Percentiles rank a stretch among this genome's conserved stretches.
Conservation (phyloP, 495 filamentous ascomycete genomes). For the Penicillium taxi region DNA sequence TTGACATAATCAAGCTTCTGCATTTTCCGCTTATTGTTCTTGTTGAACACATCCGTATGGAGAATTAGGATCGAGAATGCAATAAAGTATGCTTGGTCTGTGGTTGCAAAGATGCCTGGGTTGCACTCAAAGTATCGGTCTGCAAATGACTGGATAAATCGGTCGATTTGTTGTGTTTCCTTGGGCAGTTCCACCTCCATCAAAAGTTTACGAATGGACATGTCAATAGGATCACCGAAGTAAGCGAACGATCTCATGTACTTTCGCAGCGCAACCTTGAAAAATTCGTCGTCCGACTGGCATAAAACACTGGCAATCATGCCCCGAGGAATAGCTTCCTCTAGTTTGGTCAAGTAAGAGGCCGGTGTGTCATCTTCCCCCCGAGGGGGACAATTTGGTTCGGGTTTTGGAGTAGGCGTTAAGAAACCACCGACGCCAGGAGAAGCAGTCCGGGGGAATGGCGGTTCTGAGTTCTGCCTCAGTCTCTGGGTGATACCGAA, state of each 20-base stretch:
- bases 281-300: conserved; percentile 78
- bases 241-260: conserved; percentile 94
- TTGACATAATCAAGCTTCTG: conserved; percentile 92
- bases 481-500: conserved; percentile 66
- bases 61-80: conserved; percentile 94
- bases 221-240: conserved; percentile 94
- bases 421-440: conserved; percentile 43
- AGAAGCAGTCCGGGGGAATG: conserved; percentile 53
- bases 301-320: conserved; percentile 73
- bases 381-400: conserved; percentile 66
- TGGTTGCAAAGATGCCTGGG: conserved; percentile 81
- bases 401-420: conserved; percentile 61
- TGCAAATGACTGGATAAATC: conserved; percentile 87
- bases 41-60: conserved; percentile 98
- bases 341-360: conserved; percentile 74
- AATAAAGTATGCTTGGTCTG: conserved; percentile 96
- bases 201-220: conserved; percentile 88
- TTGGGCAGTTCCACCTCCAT: conserved; percentile 96
- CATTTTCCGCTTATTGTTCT: conserved; percentile 99
- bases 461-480: conserved; percentile 67
- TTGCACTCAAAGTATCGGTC: conserved; percentile 98
- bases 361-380: conserved; percentile 86
- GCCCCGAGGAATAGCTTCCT: conserved; percentile 68
- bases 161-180: conserved; percentile 96
- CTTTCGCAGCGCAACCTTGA: conserved; percentile 71